Percentiles rank a stretch among this genome's conserved stretches.
These are phyloP conservation scores for Trichophyton rubrum DNA, from an alignment of 2,329 filamentous ascomycete species.

Conservation along the genomic window DNA sequence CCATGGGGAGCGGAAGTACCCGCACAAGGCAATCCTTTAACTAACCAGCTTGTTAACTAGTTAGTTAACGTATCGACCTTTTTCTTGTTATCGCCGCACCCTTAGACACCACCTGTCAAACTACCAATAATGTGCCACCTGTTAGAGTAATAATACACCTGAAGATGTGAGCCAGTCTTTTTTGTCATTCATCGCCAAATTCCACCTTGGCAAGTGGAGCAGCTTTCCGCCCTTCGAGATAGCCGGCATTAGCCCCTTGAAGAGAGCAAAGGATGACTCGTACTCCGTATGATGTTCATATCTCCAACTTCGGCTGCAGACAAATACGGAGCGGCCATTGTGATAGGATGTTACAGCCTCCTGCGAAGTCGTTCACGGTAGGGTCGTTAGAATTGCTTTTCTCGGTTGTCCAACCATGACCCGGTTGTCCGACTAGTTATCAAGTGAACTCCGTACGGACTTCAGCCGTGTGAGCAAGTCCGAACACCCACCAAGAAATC, in stretches of 20 bases:
- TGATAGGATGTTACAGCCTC: too few relatives aligned
- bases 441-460: not conserved
- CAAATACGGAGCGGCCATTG: too few relatives aligned
- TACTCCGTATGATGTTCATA: too few relatives aligned
- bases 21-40: too few relatives aligned
- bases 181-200: too few relatives aligned
- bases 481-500: not conserved
- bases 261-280: too few relatives aligned
- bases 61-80: not conserved
- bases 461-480: not conserved
- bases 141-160: not conserved
- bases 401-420: not conserved
- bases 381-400: not conserved
- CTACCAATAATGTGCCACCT: not conserved
- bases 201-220: not conserved
- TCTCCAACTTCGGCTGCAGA: too few relatives aligned
- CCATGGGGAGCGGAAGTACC: too few relatives aligned
- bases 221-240: constrained; percentile 1
- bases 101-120: not conserved
- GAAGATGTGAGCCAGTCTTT: not conserved
- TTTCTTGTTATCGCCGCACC: not conserved
- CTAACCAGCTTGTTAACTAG: too few relatives aligned
- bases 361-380: not conserved
- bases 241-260: not conserved
- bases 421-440: not conserved